Evolutionary conservation across 495 filamentous ascomycete genomes (phyloP).

Genomic region (Xylaria longipes): DNA sequence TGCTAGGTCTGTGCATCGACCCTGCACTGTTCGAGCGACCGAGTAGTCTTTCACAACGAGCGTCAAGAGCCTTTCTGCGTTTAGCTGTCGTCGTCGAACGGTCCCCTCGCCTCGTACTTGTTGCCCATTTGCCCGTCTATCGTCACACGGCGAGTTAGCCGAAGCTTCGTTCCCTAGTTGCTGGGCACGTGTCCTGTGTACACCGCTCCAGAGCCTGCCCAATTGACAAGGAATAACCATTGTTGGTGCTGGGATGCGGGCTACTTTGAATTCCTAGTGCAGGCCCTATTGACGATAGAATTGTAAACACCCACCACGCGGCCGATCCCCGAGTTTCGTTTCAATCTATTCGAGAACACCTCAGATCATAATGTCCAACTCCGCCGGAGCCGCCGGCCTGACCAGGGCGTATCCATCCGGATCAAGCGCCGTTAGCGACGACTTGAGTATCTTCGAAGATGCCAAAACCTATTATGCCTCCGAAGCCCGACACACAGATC

Average conservation of each 20-base stretch:
- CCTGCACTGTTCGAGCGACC: not conserved
- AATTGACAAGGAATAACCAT: not conserved
- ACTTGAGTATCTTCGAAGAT: conserved; percentile 53
- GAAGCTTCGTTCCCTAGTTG: not conserved
- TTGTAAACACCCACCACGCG: not conserved
- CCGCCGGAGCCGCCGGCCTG: not conserved
- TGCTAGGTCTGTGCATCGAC: conserved; percentile 1
- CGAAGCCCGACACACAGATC: conserved; percentile 52
- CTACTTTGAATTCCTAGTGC: not conserved
- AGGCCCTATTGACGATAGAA: not conserved
- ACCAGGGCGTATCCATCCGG: conserved; percentile 23
- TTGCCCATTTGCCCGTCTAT: not conserved
- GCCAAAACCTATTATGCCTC: conserved; percentile 57
- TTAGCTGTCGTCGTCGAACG: not conserved
- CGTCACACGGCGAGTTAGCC: not conserved
- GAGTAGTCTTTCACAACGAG: not conserved
- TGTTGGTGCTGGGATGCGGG: not conserved
- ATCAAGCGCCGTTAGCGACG: conserved; percentile 35
- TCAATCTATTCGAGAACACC: not conserved
- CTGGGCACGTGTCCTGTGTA: not conserved
- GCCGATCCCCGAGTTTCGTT: not conserved
- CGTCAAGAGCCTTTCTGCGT: not conserved
- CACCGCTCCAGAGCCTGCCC: not conserved
- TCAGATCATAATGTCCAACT: conserved; percentile 8
- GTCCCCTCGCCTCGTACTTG: not conserved